Base-by-base conservation (phyloP, 2,329 filamentous ascomycete species). In the Exophiala sp. region DNA sequence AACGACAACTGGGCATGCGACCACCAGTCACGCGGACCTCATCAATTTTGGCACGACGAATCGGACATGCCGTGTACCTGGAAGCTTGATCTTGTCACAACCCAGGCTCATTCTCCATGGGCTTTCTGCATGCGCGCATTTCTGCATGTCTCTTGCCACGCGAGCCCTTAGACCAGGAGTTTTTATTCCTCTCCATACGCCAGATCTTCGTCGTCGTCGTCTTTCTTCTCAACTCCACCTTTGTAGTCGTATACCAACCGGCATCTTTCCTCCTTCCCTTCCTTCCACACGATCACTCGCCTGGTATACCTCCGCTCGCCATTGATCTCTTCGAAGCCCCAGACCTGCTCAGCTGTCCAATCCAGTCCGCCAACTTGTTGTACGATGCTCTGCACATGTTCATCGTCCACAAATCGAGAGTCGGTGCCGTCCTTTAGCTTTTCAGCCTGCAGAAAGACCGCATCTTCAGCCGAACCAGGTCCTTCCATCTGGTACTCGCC, bases 391-490 rank as follows among this genome's bases (percentile, higher is more conserved):
- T 83, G 72, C 21, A 84, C 68, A 58, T 78, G 76, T 8, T 68
- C 71, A 57, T 81, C 83, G 47, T 78, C 75, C 12, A 82, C 64
- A 79, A 86, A 91, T 29, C 80, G 81, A 45, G 76, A 70, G 58
- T 75, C 76, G 50, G 85, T 75, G 3, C 76, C 80, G 64, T 85
- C 81, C n/a, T 74, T 68, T 21, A 75, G 62, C 36, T 66, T 65
- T 60, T 75, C 70, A 0, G 71, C 73, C 16, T 59, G 64, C 50
- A 76, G 55, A 61, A 75, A 76, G 54, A 64, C 66, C 35, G 57
- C 57, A 11, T 74, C 66, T 49, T 64, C 60, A 70, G 71, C 33
- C 65, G 67, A 40, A 71, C 75, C 16, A 72, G 66, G 9, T 64
- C 65, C 55, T 63, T 67, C 14, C 67, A 66, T 54, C 81, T 62